Base-by-base conservation (phyloP, 1,139 yeast genomes). In the Pichia sp. region DNA sequence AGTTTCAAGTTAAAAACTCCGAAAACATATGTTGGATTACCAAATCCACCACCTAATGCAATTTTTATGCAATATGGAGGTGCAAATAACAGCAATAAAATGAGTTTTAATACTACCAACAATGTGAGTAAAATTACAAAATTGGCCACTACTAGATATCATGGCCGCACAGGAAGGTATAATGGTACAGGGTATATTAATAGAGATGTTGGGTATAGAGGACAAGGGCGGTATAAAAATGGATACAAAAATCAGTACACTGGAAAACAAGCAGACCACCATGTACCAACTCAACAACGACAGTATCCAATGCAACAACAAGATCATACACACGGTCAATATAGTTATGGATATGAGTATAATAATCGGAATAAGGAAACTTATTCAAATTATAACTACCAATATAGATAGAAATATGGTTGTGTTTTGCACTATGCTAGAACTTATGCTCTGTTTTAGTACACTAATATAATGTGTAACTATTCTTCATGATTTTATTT, bases 21-120 rank as follows among this genome's bases (percentile, higher is more conserved):
- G 1, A 74, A 73, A 8, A 63, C 68, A 2, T 51, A 69, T 18
- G 48, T 56, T 4, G 65, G 66, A 1, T 54, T 72, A 43, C 79
- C 79, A 0, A 61, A 65, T 4, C 79, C 79, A 0, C 77, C 78
- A 0, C 76, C 77, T 3, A 53, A 58, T 25, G 59, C 54, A 15
- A 3, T 44, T 1, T 37, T 37, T 25, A 12, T 25, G 18, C 39
- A 36, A 16, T 39, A 38, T 20, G 26, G 18, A n/a, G 5, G 12
- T 23, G 13, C 25, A 12, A 15, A 18, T 26, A 18, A 26, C 22
- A 18, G 20, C 22, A 23, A 25, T 23, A 25, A 18, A 15, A 16
- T 13, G 7, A 15, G 15, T n/a, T 23, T 6, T 18, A 15, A 11
- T n/a, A 22, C 12, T 27, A 11, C 9, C 16, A 39, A 23, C 15